These are phyloP conservation scores for Talaromyces albobiverticillius DNA, from an alignment of 2,329 filamentous ascomycete genomes.

Conservation along the genomic window DNA sequence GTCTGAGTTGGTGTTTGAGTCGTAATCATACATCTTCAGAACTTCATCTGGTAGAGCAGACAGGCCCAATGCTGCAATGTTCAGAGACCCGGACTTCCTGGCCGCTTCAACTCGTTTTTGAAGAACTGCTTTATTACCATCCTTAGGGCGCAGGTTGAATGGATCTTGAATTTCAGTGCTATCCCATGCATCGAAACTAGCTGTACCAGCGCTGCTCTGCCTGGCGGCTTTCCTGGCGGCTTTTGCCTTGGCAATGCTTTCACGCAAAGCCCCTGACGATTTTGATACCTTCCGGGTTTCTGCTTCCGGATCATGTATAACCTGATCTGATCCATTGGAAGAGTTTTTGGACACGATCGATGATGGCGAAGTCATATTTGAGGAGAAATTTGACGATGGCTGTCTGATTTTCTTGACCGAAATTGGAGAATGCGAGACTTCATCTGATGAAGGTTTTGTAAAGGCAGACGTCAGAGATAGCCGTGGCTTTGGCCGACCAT, in stretches of 20 bases:
- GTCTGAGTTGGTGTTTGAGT: conserved; percentile 61
- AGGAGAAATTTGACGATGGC: conserved; percentile 28
- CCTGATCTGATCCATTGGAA: conserved; percentile 27
- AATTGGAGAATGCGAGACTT: conserved; percentile 32
- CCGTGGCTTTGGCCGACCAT: conserved; percentile 47
- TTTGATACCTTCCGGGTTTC: conserved; percentile 53
- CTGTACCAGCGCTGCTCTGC: conserved; percentile 26
- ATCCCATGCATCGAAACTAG: conserved; percentile 45
- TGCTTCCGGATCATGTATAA: conserved; percentile 26
- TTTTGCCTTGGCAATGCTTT: conserved; percentile 91
- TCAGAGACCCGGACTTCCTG: conserved; percentile 74
- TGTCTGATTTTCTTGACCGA: conserved; percentile 41
- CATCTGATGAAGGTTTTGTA: conserved; percentile 52
- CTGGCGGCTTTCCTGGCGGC: conserved; percentile 65
- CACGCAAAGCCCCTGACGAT: conserved; percentile 76
- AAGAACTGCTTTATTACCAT: conserved; percentile 64
- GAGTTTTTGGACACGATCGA: conserved; percentile 30
- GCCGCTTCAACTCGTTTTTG: conserved; percentile 70
- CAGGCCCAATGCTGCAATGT: conserved; percentile 80
- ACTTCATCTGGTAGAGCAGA: conserved; percentile 79
- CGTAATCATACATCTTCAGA: conserved; percentile 83
- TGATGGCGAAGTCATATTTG: conserved; percentile 28
- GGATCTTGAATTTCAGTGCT: conserved; percentile 37
- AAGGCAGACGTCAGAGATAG: conserved; percentile 55
- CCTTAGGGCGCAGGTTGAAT: conserved; percentile 61